These are phyloP conservation scores for Candida suzukii DNA, from an alignment of 805 yeast genomes.

Conservation along the genomic window DNA sequence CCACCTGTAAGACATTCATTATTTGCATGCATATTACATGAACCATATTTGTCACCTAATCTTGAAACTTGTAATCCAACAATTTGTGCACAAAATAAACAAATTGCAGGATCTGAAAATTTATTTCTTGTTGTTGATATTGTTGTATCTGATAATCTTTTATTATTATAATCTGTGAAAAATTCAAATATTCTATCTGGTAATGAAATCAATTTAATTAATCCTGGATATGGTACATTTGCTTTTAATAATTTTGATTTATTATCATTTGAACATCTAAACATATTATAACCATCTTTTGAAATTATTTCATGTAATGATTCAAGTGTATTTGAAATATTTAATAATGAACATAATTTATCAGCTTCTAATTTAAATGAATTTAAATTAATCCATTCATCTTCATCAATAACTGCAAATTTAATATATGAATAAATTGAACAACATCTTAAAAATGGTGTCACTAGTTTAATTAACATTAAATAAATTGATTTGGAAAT, in stretches of 20 bases:
- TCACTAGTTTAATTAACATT: conserved; percentile 46
- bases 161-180: no score
- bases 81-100: conserved; percentile 72
- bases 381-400: conserved; percentile 16
- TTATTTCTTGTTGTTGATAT: conserved; percentile 40
- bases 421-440: conserved; percentile 48
- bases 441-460: conserved; percentile 61
- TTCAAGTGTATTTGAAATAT: conserved; percentile 32
- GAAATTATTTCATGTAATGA: conserved; percentile 15
- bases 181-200: conserved; percentile 65
- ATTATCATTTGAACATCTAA: conserved; percentile 1
- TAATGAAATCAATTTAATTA: conserved; percentile 50
- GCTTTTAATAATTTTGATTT: conserved; percentile 7
- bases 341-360: conserved; percentile 41
- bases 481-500: conserved; percentile 37
- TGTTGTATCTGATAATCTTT: no score
- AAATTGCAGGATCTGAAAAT: conserved; percentile 73
- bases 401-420: conserved; percentile 38
- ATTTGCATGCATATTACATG: conserved; percentile 67
- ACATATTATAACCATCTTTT: conserved; percentile 6
- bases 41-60: conserved; percentile 54
- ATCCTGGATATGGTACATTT: conserved; percentile 55
- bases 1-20: conserved; percentile 57
- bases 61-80: conserved; percentile 60
- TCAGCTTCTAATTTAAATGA: conserved; percentile 41